Conservation (phyloP, 108 stramenopile genomes). For the Skeletonema marinoi region DNA sequence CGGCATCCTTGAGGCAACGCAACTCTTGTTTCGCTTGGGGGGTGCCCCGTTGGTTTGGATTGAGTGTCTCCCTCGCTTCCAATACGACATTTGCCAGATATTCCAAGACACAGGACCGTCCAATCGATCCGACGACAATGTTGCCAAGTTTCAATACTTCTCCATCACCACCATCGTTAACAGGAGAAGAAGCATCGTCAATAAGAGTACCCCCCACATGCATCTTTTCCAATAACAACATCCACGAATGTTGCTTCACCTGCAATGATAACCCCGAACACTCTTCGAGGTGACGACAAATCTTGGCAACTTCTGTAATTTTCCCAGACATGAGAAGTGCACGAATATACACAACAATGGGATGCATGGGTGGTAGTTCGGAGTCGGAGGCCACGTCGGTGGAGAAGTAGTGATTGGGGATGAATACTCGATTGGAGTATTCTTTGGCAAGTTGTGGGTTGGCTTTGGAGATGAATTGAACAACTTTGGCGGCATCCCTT, state of each 20-base stretch:
- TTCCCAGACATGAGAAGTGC: conserved; percentile 19
- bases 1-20: conserved; percentile 39
- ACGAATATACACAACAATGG: conserved; percentile 26
- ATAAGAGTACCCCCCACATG: conserved; percentile 32
- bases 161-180: not conserved
- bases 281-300: conserved; percentile 28
- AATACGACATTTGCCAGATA: conserved; percentile 19
- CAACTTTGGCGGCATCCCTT: conserved; percentile 28
- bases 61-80: conserved; percentile 26
- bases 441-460: conserved; percentile 29
- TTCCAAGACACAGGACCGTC: conserved; percentile 30
- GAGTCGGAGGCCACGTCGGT: not conserved
- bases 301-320: conserved; percentile 9
- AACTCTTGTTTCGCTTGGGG: conserved; percentile 8
- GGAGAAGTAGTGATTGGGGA: conserved; percentile 8
- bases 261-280: conserved; percentile 14
- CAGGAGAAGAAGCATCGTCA: conserved; percentile 24
- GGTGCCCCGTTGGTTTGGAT: not conserved
- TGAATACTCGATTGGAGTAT: conserved; percentile 13
- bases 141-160: conserved; percentile 20
- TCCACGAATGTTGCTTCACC: conserved; percentile 23
- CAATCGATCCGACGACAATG: conserved; percentile 19
- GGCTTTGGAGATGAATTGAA: conserved; percentile 22
- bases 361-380: conserved; percentile 16
- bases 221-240: conserved; percentile 29